These are phyloP conservation scores for Starmerella sp. DNA, from an alignment of 805 yeast species.

Conservation along the genomic window DNA sequence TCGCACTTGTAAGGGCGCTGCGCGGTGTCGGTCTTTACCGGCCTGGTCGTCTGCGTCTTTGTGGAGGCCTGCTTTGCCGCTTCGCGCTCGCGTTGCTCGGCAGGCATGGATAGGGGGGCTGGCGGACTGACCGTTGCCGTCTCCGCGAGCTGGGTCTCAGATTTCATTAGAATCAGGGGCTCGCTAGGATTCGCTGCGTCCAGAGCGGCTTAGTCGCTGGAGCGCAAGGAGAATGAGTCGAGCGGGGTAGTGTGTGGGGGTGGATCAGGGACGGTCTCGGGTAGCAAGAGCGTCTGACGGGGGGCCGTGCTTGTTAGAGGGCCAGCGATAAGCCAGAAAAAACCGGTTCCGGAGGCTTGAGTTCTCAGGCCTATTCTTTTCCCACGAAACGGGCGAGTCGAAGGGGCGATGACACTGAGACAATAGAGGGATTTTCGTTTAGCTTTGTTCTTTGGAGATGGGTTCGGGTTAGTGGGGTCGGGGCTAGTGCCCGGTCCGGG, in stretches of 20 bases:
- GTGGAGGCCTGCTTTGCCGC: neutral
- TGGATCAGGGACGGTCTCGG: neutral
- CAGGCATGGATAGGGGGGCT: neutral
- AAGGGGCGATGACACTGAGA: neutral
- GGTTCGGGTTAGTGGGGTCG: neutral
- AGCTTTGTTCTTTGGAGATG: neutral
- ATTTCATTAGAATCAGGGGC: neutral
- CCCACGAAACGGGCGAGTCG: neutral
- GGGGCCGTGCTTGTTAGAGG: neutral
- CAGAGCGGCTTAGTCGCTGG: neutral
- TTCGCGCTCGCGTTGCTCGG: slow-evolving; percentile 4
- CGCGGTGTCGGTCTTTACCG: slow-evolving; percentile 22
- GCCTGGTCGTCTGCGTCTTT: neutral
- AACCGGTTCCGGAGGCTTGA: neutral
- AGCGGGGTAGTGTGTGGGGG: slow-evolving; percentile 2
- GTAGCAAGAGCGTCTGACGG: neutral
- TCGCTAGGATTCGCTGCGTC: neutral
- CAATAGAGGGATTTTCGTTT: neutral
- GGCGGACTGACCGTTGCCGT: slow-evolving; percentile 1
- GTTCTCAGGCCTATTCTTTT: neutral
- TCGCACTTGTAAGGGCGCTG: slow-evolving; percentile 75
- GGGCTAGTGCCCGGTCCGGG: neutral
- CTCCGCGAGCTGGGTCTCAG: slow-evolving; percentile 2
- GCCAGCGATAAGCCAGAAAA: neutral
- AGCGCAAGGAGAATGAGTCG: neutral